phyloP scores from a whole-genome alignment of 129 eudicot species.

The Deinandra increscens region DNA sequence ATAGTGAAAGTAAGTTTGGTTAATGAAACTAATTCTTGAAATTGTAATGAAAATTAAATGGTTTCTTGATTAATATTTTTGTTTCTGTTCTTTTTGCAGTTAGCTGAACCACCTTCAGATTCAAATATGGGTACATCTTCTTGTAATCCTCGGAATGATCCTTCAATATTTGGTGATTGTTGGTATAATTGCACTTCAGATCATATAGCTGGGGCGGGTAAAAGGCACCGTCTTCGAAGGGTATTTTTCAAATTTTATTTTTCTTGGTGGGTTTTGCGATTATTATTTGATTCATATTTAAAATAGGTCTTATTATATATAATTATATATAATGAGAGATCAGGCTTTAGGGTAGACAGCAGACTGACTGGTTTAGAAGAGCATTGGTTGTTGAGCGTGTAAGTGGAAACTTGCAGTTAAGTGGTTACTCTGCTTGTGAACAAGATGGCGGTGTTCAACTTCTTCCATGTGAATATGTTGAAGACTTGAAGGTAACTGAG shows the following conservation, averaged over 20 bases:
- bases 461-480: conserved; percentile 86
- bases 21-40: no score
- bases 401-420: conserved; percentile 81
- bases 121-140: conserved; percentile 62
- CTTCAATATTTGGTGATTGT: conserved; percentile 83
- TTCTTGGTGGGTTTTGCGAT: not conserved
- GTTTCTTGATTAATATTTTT: not conserved
- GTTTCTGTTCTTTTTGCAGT: conserved; percentile 42
- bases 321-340: conserved; percentile 15
- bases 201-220: conserved; percentile 89
- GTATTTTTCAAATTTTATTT: conserved; percentile 30
- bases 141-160: conserved; percentile 79
- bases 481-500: no score
- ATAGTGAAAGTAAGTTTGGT: conserved; percentile 67
- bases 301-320: not conserved
- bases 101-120: conserved; percentile 84
- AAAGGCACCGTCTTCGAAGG: conserved; percentile 83
- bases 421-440: conserved; percentile 99
- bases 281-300: not conserved
- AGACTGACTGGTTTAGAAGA: conserved; percentile 84
- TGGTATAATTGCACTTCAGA: conserved; percentile 96
- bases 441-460: conserved; percentile 99
- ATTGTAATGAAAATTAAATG: not conserved
- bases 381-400: conserved; percentile 96
- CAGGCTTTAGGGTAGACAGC: conserved; percentile 99